Base-by-base conservation (phyloP, 1,284 basidiomycete species). In the Pseudozyma sp. region DNA sequence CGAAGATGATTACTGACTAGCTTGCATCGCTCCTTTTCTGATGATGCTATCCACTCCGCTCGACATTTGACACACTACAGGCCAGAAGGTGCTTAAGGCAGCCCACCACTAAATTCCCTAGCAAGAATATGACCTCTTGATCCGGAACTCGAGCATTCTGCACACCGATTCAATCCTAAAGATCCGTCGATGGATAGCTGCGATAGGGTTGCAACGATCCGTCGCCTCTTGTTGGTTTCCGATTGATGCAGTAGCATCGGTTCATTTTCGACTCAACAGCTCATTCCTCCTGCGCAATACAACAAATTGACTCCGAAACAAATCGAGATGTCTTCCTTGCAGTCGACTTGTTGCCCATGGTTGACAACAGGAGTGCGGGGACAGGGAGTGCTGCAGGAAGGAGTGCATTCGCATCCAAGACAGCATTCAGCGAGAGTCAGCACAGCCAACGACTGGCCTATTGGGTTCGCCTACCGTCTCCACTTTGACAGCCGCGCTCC, bases 81-180 rank as follows among this genome's bases (percentile, higher is more conserved):
- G 66, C 52, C 75, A 77, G 64, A 77, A 77, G 64, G 75, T 77
- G 31, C 60, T 69, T 29, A 77, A 77, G 61, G 70, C 56, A 44
- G 61, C 69, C 33, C 75, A 77, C 63, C 75, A 77, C 70, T 77
- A 77, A 66, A 55, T 11, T 13, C 10, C 7, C 30, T 24, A 34
- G 51, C 34, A 44, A 34, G 37, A 19, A n/a, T 9, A 24, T 31
- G 11, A 14, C 13, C 35, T 29, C 10, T 50, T 30, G 54, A 30
- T n/a, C 17, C 54, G 46, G 19, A 47, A 31, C 17, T 14, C 11
- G 16, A 13, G 2, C 29, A 31, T 4, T 42, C 44, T 14, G 31
- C 46, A 2, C 11, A n/a, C 19, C 30, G 9, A 33, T 2, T 19
- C 37, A 13, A n/a, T 31, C 5, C 7, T 39, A 29, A n/a, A 47